Conservation (phyloP, 2,329 filamentous ascomycete species). For the Fusarium liriodendri region DNA sequence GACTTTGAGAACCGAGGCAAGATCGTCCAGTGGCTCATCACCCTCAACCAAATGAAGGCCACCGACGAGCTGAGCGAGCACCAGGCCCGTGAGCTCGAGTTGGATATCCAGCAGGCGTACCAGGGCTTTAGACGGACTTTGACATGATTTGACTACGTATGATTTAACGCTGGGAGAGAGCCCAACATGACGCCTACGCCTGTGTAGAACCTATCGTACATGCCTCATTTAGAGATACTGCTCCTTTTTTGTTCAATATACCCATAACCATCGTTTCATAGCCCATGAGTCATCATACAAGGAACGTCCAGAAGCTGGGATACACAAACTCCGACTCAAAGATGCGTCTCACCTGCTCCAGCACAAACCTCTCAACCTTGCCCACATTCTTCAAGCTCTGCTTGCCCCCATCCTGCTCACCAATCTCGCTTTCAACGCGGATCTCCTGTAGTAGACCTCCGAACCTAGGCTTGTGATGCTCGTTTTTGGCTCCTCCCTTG, state of each 20-base stretch:
- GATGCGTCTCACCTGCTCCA: conserved; percentile 95
- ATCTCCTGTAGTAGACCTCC: conserved; percentile 92
- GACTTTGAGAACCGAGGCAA: conserved; percentile 97
- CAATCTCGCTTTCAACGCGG: conserved; percentile 96
- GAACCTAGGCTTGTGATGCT: conserved; percentile 54
- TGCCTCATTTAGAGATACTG: conserved; percentile 12
- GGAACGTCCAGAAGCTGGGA: conserved; percentile 97
- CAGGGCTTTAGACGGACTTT: conserved; percentile 90
- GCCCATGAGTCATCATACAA: conserved; percentile 68
- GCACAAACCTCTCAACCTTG: conserved; percentile 96
- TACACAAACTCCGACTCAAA: conserved; percentile 99
- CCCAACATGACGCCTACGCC: conserved; percentile 20
- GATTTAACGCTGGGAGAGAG: not conserved
- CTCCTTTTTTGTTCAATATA: conserved; percentile 35
- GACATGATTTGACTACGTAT: conserved; percentile 52
- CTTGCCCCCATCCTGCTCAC: conserved; percentile 88
- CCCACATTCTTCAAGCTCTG: conserved; percentile 98
- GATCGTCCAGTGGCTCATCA: conserved; percentile 98
- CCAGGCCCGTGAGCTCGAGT: conserved; percentile 87
- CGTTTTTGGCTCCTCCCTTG: conserved; percentile 33
- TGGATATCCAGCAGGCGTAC: conserved; percentile 95
- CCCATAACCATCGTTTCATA: conserved; percentile 24
- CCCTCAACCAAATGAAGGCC: conserved; percentile 96
- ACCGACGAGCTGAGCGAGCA: conserved; percentile 90
- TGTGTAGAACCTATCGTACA: not conserved